Percentiles rank a stretch among this genome's conserved stretches.
Evolutionary conservation across 2,329 filamentous ascomycete species (phyloP).

Genomic region (Zymoseptoria tritici): DNA sequence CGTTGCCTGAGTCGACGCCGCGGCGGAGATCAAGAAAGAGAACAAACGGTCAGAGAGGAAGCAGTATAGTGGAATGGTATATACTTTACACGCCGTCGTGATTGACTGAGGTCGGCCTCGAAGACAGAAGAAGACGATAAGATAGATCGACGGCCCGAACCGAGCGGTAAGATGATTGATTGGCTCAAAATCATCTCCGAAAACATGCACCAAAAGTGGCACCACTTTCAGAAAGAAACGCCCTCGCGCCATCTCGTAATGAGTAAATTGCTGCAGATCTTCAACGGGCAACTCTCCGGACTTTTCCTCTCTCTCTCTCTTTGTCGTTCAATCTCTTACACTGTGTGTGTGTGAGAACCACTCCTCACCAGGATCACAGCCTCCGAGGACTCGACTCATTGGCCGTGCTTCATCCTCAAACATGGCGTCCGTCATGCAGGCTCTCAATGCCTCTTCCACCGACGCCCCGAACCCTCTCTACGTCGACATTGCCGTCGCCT

Average conservation of each 20-base stretch:
- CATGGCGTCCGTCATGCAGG: constrained; percentile 28
- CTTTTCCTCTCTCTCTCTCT: background rate
- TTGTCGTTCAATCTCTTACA: background rate
- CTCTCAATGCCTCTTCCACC: constrained; percentile 27
- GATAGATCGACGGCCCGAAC: background rate
- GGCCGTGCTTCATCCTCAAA: background rate
- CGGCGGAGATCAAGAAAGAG: too few species aligned
- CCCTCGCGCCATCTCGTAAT: background rate
- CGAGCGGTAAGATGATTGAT: background rate
- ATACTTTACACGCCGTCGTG: too few species aligned
- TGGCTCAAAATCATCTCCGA: background rate
- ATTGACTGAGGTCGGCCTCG: too few species aligned
- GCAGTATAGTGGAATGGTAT: too few species aligned
- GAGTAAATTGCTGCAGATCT: background rate
- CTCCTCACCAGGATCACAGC: background rate
- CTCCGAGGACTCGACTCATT: background rate
- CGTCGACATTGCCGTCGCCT: constrained; percentile 57
- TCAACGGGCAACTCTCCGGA: background rate
- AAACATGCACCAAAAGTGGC: background rate
- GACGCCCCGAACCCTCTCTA: constrained; percentile 39
- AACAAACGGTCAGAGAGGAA: too few species aligned
- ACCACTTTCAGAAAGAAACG: background rate
- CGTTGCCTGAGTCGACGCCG: too few species aligned
- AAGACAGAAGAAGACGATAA: too few species aligned
- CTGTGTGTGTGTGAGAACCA: too few species aligned